Evolutionary conservation across 169 alveolate genomes (phyloP), one percentile per base, ranked within the genome.

Genomic region (Babesia ovata): DNA sequence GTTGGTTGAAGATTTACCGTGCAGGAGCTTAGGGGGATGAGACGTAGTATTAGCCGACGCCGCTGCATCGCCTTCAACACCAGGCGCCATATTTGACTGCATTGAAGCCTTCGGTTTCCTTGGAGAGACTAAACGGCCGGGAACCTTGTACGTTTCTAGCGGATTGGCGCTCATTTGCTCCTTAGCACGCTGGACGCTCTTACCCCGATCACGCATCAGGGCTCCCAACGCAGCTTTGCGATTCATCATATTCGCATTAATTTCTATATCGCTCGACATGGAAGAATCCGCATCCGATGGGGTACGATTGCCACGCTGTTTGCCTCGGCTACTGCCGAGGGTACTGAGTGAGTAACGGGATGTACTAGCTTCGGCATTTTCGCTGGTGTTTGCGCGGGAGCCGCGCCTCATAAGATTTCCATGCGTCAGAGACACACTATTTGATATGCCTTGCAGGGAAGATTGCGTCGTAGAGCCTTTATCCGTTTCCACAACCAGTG

Each of bases 281-380:
- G 65, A n/a, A 0, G 76, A 67, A 4, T 67, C 76, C 36, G 33
- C 57, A 8, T 67, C 76, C n/a, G 76, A 67, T 26, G 63, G 76
- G 16, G 73, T 63, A n/a, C 26, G 21, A 7, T 12, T 10, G n/a
- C 61, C 61, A 14, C 60, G 36, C 8, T 22, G 33, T 11, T 19
- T 26, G 29, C 29, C 29, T 13, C 48, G 58, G 10, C 49, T 29
- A 44, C 24, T 61, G 36, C 70, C 24, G 11, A 45, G 16, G 14
- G 49, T 11, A 6, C 73, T 44, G n/a, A 28, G 11, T 4, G 60
- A 19, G 33, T 45, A 45, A 4, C 45, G 61, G 6, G 56, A 46
- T 1, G 59, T 26, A 2, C 24, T 16, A 11, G 36, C 56, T 13
- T 24, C 26, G 2, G 45, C 58, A 0, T 4, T 56, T 16, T 22